Percentiles rank a stretch among this genome's conserved stretches.
Evolutionary conservation across 768 basidiomycete species (phyloP).

Genomic region (Kwoniella dendrophila): DNA sequence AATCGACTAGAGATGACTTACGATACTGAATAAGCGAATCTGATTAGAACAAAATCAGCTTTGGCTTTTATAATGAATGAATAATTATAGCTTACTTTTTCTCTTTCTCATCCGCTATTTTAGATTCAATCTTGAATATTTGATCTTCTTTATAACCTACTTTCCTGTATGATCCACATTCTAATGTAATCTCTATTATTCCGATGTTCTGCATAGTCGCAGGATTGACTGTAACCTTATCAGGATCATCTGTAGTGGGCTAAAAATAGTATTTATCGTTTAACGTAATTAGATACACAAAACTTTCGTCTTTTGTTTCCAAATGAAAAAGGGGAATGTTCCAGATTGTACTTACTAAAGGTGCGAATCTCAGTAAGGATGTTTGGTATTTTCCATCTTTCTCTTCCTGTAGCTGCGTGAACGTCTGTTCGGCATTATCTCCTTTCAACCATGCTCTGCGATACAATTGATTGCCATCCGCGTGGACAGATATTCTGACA

Average conservation of each 20-base stretch:
- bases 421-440: background rate
- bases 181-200: background rate
- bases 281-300: background rate
- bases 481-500: too few species aligned
- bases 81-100: constrained; percentile 13
- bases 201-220: background rate
- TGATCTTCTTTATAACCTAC: background rate
- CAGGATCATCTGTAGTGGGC: constrained; percentile 1
- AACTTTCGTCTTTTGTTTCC: background rate
- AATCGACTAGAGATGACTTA: too few species aligned
- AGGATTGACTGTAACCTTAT: background rate
- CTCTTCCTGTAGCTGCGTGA: background rate
- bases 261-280: background rate
- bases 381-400: background rate
- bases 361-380: constrained; percentile 2
- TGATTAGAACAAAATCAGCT: background rate
- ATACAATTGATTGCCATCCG: background rate
- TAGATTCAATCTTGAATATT: background rate
- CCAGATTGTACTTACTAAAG: constrained; percentile 4
- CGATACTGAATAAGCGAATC: background rate
- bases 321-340: background rate
- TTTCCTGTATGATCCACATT: background rate
- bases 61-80: background rate
- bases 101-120: constrained; percentile 6
- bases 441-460: background rate